Evolutionary conservation across 192 early-diverging fungal species (phyloP).

Genomic region (Coemansia sp.): DNA sequence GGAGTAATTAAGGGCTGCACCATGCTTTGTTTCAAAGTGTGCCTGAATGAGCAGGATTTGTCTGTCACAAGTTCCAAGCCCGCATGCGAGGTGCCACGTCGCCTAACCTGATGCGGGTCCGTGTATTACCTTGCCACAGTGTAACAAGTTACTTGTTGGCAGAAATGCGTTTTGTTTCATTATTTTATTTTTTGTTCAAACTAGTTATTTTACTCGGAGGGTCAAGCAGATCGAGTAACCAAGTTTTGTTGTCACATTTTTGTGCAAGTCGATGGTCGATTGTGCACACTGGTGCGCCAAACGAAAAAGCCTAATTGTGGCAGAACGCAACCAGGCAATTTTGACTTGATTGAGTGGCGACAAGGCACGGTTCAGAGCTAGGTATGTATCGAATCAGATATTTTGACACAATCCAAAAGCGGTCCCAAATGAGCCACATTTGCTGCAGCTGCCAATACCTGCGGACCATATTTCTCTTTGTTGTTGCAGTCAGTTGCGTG

Average conservation of each 20-base stretch:
- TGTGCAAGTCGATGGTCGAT: background rate
- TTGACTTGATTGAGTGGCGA: background rate
- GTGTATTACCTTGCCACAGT: background rate
- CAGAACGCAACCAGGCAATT: background rate
- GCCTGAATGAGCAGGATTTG: background rate
- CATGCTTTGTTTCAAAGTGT: constrained; percentile 1
- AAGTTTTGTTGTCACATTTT: background rate
- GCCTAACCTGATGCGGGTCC: background rate
- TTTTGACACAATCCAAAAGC: background rate
- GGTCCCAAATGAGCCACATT: constrained; percentile 1
- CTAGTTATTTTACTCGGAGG: background rate
- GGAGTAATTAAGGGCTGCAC: background rate
- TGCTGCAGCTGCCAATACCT: background rate
- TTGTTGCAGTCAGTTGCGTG: background rate
- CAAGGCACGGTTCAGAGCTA: background rate
- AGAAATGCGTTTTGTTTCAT: background rate
- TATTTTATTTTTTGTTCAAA: background rate
- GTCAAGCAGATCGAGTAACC: background rate
- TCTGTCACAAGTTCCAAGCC: background rate
- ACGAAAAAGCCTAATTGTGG: background rate
- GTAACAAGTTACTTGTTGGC: background rate
- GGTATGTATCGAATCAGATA: background rate
- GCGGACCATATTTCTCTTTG: background rate
- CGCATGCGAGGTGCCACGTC: background rate
- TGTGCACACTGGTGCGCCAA: background rate